Percentiles rank a stretch among this genome's conserved stretches.
These are phyloP conservation scores for Trichothecium sympodiale DNA, from an alignment of 2,329 filamentous ascomycete genomes.

Conservation along the genomic window DNA sequence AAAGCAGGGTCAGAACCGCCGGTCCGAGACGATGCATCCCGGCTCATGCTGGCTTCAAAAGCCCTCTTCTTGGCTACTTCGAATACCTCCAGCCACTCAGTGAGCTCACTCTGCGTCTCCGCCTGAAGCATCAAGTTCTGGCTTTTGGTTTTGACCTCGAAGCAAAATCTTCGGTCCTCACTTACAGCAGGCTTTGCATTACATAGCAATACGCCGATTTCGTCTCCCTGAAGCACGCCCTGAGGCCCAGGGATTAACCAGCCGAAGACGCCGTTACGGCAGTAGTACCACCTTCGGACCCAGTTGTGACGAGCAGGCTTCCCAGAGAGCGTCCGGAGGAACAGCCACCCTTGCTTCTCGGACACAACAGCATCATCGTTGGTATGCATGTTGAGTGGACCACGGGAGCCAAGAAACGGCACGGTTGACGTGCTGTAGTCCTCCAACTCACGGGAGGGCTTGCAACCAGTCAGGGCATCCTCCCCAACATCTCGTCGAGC, in stretches of 20 bases:
- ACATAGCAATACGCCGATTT: constrained; percentile 89
- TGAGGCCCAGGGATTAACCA: constrained; percentile 78
- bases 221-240: constrained; percentile 89
- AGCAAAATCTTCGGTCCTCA: constrained; percentile 92
- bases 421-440: constrained; percentile 87
- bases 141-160: constrained; percentile 97
- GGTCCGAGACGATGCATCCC: constrained; percentile 24
- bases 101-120: constrained; percentile 85
- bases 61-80: constrained; percentile 90
- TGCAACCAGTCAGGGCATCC: constrained; percentile 54
- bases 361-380: constrained; percentile 38
- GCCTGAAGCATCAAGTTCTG: constrained; percentile 82
- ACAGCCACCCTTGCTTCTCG: constrained; percentile 95
- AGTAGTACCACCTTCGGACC: constrained; percentile 90
- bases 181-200: constrained; percentile 83
- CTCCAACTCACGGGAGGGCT: constrained; percentile 84
- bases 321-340: constrained; percentile 67
- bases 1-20: constrained; percentile 65
- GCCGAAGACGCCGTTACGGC: constrained; percentile 91
- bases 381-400: constrained; percentile 53
- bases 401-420: constrained; percentile 65
- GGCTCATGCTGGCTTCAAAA: constrained; percentile 59
- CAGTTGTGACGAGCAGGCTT: constrained; percentile 87
- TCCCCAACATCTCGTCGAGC: constrained; percentile 78
- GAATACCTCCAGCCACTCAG: constrained; percentile 88